Evolutionary conservation across 2,329 filamentous ascomycete genomes (phyloP).

Genomic region (Colletotrichum orbiculare): DNA sequence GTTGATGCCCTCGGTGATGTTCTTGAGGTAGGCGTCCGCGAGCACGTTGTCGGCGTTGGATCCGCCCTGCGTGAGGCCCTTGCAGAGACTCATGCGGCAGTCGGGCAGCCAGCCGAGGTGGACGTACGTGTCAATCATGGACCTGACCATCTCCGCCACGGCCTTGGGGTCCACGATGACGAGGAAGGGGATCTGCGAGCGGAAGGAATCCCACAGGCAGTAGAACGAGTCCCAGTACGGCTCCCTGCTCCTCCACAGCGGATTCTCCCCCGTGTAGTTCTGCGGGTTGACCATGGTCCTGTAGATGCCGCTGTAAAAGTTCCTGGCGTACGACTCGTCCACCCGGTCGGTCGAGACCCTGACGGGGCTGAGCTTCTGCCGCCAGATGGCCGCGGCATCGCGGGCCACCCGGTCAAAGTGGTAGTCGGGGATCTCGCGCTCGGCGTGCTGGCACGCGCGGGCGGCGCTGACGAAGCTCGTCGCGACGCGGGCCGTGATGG

Average conservation of each 20-base stretch:
- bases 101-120: slow-evolving; percentile 79
- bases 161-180: slow-evolving; percentile 74
- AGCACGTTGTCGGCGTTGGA: slow-evolving; percentile 79
- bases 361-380: slow-evolving; percentile 69
- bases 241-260: slow-evolving; percentile 71
- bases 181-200: slow-evolving; percentile 75
- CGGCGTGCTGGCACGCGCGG: slow-evolving; percentile 75
- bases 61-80: slow-evolving; percentile 79
- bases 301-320: slow-evolving; percentile 80
- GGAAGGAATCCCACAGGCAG: slow-evolving; percentile 80
- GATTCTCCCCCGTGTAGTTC: slow-evolving; percentile 80
- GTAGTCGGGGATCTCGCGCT: slow-evolving; percentile 75
- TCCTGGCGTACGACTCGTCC: slow-evolving; percentile 64
- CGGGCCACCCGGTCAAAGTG: slow-evolving; percentile 67
- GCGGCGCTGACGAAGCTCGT: slow-evolving; percentile 75
- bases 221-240: slow-evolving; percentile 83
- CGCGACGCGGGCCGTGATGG: slow-evolving; percentile 73
- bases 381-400: slow-evolving; percentile 69
- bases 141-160: slow-evolving; percentile 75
- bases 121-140: slow-evolving; percentile 77
- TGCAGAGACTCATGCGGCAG: slow-evolving; percentile 80
- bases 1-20: slow-evolving; percentile 67
- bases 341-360: slow-evolving; percentile 64
- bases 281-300: slow-evolving; percentile 78
- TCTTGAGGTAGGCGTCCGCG: slow-evolving; percentile 75